Base-by-base conservation (phyloP, 352 stramenopile genomes). In the Lagenidium sp. region DNA sequence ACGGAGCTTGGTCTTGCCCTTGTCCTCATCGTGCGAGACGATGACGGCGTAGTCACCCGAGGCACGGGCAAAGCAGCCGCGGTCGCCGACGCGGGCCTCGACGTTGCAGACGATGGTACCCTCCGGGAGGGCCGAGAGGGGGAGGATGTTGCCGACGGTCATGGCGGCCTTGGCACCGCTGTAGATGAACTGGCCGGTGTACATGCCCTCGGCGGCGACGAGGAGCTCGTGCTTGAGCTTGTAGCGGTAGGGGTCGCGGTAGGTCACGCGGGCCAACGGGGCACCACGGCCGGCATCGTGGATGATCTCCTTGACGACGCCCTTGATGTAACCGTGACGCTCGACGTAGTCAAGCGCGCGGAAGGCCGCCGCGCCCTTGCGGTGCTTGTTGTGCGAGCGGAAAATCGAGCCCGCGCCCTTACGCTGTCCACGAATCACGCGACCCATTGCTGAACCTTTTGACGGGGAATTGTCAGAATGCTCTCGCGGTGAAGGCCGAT, bases 101-200 rank as follows among this genome's bases (percentile, higher is more conserved):
- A 99, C 80, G 77, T 98, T 99, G 93, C 95, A 99, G 32, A 98
- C 86, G 54, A 99, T 98, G 63, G 97, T 98, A 90, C 97, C 96
- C 83, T 99, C 96, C 29, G 97, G 96, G 53, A 99, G 87, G 5
- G 76, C 65, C 42, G 60, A 84, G 25, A 99, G 61, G 36, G 97
- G 96, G 32, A 99, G 75, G 37, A 98, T 97, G 78, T 99, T 99
- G 67, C 97, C 96, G 26, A 98, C 84, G 29, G 82, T 88, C 25
- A 99, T 53, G 40, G 65, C 61, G 71, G 75, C 96, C 85, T 99
- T 99, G 60, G 97, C 96, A 46, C 96, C 96, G 60, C 78, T 96
- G 90, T 98, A 99, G 48, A 99, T 90, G 78, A 98, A 98, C 79
- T 97, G 83, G 44, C 96, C 96, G 40, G 90, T 97, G 92, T 99